phyloP scores from a whole-genome alignment of 805 yeast species.

The Teunomyces atbi region DNA sequence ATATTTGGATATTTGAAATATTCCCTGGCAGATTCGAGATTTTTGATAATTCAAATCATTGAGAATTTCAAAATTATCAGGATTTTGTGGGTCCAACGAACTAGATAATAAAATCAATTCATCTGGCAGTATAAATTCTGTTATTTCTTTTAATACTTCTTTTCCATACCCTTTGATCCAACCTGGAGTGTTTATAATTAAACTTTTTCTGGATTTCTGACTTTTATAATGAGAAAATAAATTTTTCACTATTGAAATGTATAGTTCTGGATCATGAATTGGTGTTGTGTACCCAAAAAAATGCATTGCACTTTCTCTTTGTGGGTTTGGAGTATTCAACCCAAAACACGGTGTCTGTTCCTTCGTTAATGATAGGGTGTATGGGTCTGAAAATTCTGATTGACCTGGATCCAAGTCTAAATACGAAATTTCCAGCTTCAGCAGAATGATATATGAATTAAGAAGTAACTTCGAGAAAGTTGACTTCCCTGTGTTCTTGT shows the following conservation, averaged over 20 bases:
- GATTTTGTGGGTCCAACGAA: conserved; percentile 17
- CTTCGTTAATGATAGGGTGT: conserved; percentile 57
- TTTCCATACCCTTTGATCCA: conserved; percentile 90
- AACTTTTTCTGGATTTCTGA: conserved; percentile 21
- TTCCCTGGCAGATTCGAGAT: conserved; percentile 33
- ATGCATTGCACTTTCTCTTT: conserved; percentile 18
- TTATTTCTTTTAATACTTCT: conserved; percentile 53
- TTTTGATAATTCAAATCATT: conserved; percentile 25
- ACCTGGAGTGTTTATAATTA: conserved; percentile 80
- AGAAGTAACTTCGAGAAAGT: conserved; percentile 57
- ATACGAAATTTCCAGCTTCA: conserved; percentile 37
- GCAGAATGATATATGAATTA: conserved; percentile 41
- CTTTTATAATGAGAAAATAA: conserved; percentile 31
- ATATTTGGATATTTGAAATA: conserved; percentile 29
- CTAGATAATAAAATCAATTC: conserved; percentile 50
- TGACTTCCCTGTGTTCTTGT: conserved; percentile 82
- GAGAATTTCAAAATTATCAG: conserved; percentile 28
- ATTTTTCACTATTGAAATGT: conserved; percentile 41
- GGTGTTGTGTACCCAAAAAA: conserved; percentile 71
- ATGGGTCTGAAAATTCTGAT: conserved; percentile 73
- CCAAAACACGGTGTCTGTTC: conserved; percentile 27
- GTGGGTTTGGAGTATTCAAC: conserved; percentile 20
- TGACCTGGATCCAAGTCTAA: conserved; percentile 90
- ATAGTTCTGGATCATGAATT: conserved; percentile 59
- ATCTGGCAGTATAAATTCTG: conserved; percentile 49